These are phyloP conservation scores for Trichosporon inkin DNA, from an alignment of 1,284 basidiomycete genomes.

Conservation along the genomic window DNA sequence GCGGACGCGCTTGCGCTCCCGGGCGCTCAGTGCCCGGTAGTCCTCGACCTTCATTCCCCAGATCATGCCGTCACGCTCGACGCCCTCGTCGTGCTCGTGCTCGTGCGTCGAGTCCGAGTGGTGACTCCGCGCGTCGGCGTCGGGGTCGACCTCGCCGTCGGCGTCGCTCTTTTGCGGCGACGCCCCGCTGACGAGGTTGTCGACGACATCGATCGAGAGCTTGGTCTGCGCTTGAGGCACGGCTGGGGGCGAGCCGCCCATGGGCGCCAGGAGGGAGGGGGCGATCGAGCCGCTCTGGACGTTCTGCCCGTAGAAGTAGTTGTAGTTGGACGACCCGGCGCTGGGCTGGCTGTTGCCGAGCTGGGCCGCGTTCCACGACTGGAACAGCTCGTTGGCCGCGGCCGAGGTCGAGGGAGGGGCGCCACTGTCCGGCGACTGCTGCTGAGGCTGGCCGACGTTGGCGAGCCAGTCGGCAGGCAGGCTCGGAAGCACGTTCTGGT, in stretches of 20 bases:
- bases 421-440: not conserved
- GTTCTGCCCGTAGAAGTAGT: slow-evolving; percentile 16
- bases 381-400: slow-evolving; percentile 22
- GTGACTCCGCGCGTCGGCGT: slow-evolving; percentile 17
- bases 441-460: slow-evolving; percentile 17
- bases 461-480: slow-evolving; percentile 27
- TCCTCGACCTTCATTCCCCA: slow-evolving; percentile 51
- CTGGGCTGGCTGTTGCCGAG: slow-evolving; percentile 12
- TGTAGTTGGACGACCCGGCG: slow-evolving; percentile 18
- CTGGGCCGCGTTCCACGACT: slow-evolving; percentile 16
- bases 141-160: slow-evolving; percentile 30
- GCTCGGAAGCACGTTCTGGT: slow-evolving; percentile 40
- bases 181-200: not conserved
- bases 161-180: slow-evolving; percentile 20
- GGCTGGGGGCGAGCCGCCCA: slow-evolving; percentile 9
- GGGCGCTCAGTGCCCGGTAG: slow-evolving; percentile 44
- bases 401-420: slow-evolving; percentile 12
- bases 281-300: slow-evolving; percentile 27
- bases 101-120: slow-evolving; percentile 20
- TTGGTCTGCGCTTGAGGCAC: slow-evolving; percentile 9
- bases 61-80: slow-evolving; percentile 51
- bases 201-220: slow-evolving; percentile 29
- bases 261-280: slow-evolving; percentile 31
- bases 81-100: slow-evolving; percentile 46
- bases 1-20: slow-evolving; percentile 48